Evolutionary conservation across 768 basidiomycete genomes (phyloP).

Genomic region (Baorangia bicolor): DNA sequence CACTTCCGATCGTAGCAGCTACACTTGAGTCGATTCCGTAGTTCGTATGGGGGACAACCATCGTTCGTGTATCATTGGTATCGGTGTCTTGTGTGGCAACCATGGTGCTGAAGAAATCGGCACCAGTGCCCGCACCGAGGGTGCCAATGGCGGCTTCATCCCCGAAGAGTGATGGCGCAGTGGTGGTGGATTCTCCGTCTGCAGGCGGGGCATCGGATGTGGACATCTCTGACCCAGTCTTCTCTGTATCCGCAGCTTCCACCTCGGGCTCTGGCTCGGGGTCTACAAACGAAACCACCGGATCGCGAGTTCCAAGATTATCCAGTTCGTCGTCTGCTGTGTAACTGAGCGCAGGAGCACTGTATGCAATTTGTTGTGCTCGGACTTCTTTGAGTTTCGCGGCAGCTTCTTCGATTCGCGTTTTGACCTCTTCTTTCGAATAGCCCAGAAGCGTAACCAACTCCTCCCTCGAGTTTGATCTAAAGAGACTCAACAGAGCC

Average conservation of each 20-base stretch:
- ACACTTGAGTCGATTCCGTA: constrained; percentile 86
- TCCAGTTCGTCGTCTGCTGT: constrained; percentile 41
- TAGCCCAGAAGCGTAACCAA: constrained; percentile 89
- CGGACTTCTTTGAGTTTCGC: constrained; percentile 60
- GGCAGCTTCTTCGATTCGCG: constrained; percentile 79
- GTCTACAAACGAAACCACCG: constrained; percentile 83
- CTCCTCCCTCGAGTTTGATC: constrained; percentile 85
- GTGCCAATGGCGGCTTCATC: constrained; percentile 68
- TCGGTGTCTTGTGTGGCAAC: constrained; percentile 49
- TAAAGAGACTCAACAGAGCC: constrained; percentile 85
- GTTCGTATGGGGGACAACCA: constrained; percentile 75
- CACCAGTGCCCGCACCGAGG: constrained; percentile 50
- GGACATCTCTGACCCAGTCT: constrained; percentile 66
- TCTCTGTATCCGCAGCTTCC: constrained; percentile 33
- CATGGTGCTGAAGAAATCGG: constrained; percentile 89
- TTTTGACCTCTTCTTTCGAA: constrained; percentile 81
- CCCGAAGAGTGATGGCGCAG: constrained; percentile 84
- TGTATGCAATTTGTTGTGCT: constrained; percentile 20
- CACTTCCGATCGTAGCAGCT: constrained; percentile 92
- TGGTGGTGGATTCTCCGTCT: constrained; percentile 79
- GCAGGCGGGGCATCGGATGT: constrained; percentile 63
- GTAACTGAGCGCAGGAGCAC: constrained; percentile 32
- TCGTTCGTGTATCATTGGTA: constrained; percentile 31
- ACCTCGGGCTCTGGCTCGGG: constrained; percentile 42
- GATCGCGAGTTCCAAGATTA: constrained; percentile 55